phyloP scores from a whole-genome alignment of 495 filamentous ascomycete genomes.

The Trichocladium antarcticum region DNA sequence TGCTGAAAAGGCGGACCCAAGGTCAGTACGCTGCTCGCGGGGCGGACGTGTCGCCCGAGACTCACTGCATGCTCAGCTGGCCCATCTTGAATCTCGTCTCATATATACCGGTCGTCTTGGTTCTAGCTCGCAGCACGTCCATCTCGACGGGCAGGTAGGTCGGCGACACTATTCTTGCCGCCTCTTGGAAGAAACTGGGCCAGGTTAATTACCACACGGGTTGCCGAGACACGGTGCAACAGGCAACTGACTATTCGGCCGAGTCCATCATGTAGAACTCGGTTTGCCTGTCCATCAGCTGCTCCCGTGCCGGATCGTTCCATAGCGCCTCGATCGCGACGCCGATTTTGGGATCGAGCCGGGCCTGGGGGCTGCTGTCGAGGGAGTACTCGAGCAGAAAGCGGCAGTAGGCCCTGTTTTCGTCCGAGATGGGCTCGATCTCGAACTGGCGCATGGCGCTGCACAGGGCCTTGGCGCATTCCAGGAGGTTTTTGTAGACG shows the following conservation, averaged over 20 bases:
- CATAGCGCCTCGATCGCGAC: constrained; percentile 77
- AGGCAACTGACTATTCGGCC: constrained; percentile 78
- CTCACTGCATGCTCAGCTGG: constrained; percentile 96
- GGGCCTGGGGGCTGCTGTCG: constrained; percentile 74
- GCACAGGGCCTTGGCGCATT: constrained; percentile 89
- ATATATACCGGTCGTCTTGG: constrained; percentile 99
- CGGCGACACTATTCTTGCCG: constrained; percentile 66
- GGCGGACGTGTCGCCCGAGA: background rate
- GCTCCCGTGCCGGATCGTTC: constrained; percentile 76
- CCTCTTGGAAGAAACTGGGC: constrained; percentile 86
- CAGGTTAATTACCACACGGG: constrained; percentile 5
- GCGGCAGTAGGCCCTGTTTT: constrained; percentile 60
- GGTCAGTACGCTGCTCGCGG: background rate
- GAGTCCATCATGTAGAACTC: constrained; percentile 99
- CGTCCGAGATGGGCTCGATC: constrained; percentile 59
- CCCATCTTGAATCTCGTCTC: constrained; percentile 98
- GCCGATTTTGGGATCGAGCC: constrained; percentile 67
- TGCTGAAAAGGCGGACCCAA: constrained; percentile 44
- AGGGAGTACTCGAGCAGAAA: constrained; percentile 81
- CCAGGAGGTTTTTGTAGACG: constrained; percentile 93
- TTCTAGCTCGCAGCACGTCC: constrained; percentile 88
- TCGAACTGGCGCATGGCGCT: constrained; percentile 79
- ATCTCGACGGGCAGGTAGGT: constrained; percentile 86
- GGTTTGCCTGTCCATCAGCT: constrained; percentile 82
- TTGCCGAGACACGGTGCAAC: background rate